Base-by-base conservation (phyloP, 768 basidiomycete genomes). In the Plicaturopsis crispa region DNA sequence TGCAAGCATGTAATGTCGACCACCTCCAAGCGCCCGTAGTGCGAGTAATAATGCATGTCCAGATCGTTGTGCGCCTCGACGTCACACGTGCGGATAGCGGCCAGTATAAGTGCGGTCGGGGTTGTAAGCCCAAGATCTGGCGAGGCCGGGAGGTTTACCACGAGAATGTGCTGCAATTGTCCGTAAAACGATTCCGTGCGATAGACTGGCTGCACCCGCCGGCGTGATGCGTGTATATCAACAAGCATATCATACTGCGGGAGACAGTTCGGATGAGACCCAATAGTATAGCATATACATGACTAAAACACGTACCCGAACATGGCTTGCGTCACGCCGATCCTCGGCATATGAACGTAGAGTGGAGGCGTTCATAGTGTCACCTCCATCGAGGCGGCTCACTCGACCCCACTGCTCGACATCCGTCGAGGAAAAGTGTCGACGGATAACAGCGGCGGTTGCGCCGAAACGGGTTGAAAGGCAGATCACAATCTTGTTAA, bases 1-100 rank as follows among this genome's bases (percentile, higher is more conserved):
- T 56, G 48, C 3, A 62, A 21, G 10, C 45, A 41, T 10, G 49
- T 45, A 12, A 58, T 38, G 37, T 62, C 57, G 8, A 60, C 4
- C 57, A 54, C 44, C 23, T 56, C 41, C 5, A 47, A 28, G 1
- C 20, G 7, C 2, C 51, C 49, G 17, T 39, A n/a, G 12, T 32
- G 39, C 31, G 47, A 28, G 31, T 49, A 57, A 38, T 40, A 52
- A 13, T 46, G 52, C 32, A 51, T 54, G 19, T 46, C 51, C 6
- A 53, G 48, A 1, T 43, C 39, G 2, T 4, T 21, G 8, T 8
- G 8, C 23, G 35, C 23, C 13, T 18, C 23, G 11, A 36, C 35
- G 8, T 18, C 14, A 17, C 16, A 17, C 12, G 16, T 36, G 8
- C 12, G 35, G n/a, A 36, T 36, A 17, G 14, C 35, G n/a, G 35